These are phyloP conservation scores for Mediolabrus comicus DNA, from an alignment of 108 stramenopile genomes.

Conservation along the genomic window DNA sequence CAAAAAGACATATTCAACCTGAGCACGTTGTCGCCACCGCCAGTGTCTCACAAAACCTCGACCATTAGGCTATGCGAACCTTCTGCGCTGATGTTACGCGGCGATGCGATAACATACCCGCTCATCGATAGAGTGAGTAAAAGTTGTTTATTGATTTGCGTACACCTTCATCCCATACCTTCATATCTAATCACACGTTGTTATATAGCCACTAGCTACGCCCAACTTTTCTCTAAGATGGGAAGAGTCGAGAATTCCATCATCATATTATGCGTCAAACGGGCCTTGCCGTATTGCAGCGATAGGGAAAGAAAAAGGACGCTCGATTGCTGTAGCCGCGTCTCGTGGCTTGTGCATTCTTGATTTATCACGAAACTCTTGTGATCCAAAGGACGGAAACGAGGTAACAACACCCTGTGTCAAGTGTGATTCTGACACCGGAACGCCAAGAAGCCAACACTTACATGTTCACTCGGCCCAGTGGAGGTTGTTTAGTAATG, in stretches of 20 bases:
- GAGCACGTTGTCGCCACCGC: conserved; percentile 26
- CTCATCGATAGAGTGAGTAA: conserved; percentile 16
- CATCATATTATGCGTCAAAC: conserved; percentile 31
- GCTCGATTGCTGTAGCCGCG: conserved; percentile 39
- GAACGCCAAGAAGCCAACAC: not conserved
- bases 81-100: conserved; percentile 19
- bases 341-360: conserved; percentile 40
- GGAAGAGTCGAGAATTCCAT: conserved; percentile 36
- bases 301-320: conserved; percentile 18
- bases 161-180: not conserved
- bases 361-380: conserved; percentile 18
- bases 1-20: conserved; percentile 25
- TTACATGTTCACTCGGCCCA: conserved; percentile 4
- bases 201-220: conserved; percentile 14
- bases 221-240: conserved; percentile 18
- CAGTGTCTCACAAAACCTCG: not conserved
- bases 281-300: conserved; percentile 37
- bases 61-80: conserved; percentile 16
- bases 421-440: not conserved
- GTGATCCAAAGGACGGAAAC: not conserved
- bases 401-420: not conserved
- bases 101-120: conserved; percentile 26
- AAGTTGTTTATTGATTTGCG: not conserved
- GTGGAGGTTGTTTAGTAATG: conserved; percentile 41
- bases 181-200: not conserved